Base-by-base conservation (phyloP, 2,329 filamentous ascomycete species). In the Aureobasidium melanogenum region DNA sequence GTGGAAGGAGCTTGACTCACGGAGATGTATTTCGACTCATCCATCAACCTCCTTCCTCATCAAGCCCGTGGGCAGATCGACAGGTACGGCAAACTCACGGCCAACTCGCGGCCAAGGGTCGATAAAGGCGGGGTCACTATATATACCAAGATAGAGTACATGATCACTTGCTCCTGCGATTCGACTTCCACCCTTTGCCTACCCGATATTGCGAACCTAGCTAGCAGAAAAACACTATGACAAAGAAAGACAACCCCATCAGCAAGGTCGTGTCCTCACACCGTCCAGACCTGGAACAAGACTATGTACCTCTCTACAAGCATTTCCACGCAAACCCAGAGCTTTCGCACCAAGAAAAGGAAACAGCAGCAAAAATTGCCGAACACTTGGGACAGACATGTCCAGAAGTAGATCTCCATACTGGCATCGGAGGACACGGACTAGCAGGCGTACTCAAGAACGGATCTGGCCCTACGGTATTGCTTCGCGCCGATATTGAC, bases 401-500 rank as follows among this genome's bases (percentile, higher is more conserved):
- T 30, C 17, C 63, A 9, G 69, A 70, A 4, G 79, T 79, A 64
- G 69, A 79, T 10, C 75, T 85, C 28, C 73, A 77, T 48, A 70
- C 76, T 1, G 68, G 74, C 28, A 84, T 87, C 15, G 84, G 84
- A 30, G 84, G 84, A 0, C 74, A 82, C 63, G 84, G 85, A 5
- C 69, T 87, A 5, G 80, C 80, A 1, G 84, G 77, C 0, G 73
- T 86, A 0, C 72, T 86, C 4, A 67, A 69, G 54, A 87, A 87
- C 66, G 84, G 83, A 0, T 44, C 68, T 0, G 84, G 84, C 0
- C 76, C 76, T 1, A 84, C 77, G 0, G 70, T 87, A 1, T 75
- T 87, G 0, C 73, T 87, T 0, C 79, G 85, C 2, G 82, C 84
- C 0, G 84, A 88, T 61, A 83, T 86, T 63, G 84, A 88, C 66